Evolutionary conservation across 1,284 basidiomycete genomes (phyloP).

Genomic region (Melampsora larici-populina): DNA sequence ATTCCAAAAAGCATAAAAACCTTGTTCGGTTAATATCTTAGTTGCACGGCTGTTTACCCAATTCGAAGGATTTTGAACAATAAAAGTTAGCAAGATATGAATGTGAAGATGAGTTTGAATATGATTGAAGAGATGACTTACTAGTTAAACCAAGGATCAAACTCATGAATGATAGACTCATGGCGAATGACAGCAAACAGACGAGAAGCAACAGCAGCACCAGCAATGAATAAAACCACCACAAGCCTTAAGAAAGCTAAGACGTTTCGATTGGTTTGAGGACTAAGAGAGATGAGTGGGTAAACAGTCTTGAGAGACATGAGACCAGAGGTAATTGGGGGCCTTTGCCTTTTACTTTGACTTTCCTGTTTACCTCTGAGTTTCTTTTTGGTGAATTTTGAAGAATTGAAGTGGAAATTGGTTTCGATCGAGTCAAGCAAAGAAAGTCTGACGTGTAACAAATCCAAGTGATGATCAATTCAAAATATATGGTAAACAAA

Average conservation of each 20-base stretch:
- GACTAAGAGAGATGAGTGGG: slow-evolving; percentile 32
- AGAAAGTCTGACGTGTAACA: too few relatives aligned
- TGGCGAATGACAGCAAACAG: slow-evolving; percentile 97
- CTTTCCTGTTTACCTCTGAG: too few relatives aligned
- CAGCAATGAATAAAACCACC: slow-evolving; percentile 53
- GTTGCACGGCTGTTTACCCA: slow-evolving; percentile 71
- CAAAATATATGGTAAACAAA: too few relatives aligned
- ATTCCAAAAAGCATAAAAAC: slow-evolving; percentile 99
- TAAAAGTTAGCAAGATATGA: not conserved
- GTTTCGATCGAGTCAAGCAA: too few relatives aligned
- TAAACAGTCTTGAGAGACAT: slow-evolving; percentile 43
- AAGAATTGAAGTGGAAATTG: too few relatives aligned
- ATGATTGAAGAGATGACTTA: slow-evolving; percentile 61
- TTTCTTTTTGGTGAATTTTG: too few relatives aligned
- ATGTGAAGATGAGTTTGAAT: not conserved
- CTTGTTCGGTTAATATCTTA: slow-evolving; percentile 76
- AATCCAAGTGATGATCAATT: too few relatives aligned
- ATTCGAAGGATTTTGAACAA: not conserved
- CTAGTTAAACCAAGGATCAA: slow-evolving; percentile 98
- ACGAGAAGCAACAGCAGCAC: slow-evolving; percentile 88
- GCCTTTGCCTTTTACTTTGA: too few relatives aligned
- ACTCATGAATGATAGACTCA: slow-evolving; percentile 99
- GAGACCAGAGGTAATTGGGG: not conserved
- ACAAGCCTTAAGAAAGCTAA: slow-evolving; percentile 43
- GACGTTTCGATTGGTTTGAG: slow-evolving; percentile 30